Percentiles rank a stretch among this genome's conserved stretches.
Evolutionary conservation across 192 early-diverging fungal species (phyloP).

Genomic region (Backusella australiensis): DNA sequence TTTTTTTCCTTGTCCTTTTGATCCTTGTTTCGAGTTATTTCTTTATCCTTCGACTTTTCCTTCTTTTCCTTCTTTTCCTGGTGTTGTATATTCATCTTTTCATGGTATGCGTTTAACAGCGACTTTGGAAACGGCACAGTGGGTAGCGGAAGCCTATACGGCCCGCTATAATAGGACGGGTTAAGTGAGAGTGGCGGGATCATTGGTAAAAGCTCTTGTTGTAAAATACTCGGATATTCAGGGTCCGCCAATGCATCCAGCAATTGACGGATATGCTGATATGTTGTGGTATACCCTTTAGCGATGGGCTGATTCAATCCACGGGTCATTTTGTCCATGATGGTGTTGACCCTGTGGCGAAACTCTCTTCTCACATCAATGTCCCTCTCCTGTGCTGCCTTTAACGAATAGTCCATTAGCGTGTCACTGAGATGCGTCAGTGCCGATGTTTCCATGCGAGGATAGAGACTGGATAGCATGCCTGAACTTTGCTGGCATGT

Average conservation of each 20-base stretch:
- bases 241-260: not conserved
- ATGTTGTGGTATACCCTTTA: not conserved
- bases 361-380: not conserved
- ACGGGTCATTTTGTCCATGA: not conserved
- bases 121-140: not conserved
- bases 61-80: not conserved
- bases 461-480: not conserved
- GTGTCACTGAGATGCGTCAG: not conserved
- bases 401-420: not conserved
- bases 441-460: not conserved
- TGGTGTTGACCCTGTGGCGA: not conserved
- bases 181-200: not conserved
- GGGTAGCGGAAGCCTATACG: not conserved
- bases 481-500: not conserved
- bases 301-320: not conserved
- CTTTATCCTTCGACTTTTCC: not conserved
- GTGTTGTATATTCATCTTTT: not conserved
- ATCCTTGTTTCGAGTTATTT: too few relatives aligned
- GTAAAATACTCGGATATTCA: not conserved
- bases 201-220: not conserved
- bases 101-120: not conserved
- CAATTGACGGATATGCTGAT: not conserved
- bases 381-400: not conserved
- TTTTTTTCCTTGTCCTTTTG: too few relatives aligned
- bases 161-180: too few relatives aligned